Evolutionary conservation across 1,139 yeast genomes (phyloP).

Genomic region (Saccharomyces hybrid): DNA sequence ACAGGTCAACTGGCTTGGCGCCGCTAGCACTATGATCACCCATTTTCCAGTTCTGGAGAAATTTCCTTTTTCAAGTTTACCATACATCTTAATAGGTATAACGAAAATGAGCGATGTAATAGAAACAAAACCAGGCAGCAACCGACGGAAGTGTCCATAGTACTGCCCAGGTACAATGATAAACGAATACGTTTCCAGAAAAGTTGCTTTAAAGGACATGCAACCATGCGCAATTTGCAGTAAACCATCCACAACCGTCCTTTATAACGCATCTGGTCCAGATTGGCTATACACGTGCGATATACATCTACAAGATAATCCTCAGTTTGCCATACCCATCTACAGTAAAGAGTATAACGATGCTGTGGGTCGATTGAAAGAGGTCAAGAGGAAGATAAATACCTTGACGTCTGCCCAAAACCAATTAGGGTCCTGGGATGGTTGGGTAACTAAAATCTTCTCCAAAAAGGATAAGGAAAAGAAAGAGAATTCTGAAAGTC

Average conservation of each 20-base stretch:
- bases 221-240: slow-evolving; percentile 61
- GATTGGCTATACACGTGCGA: slow-evolving; percentile 70
- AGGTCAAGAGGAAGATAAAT: slow-evolving; percentile 39
- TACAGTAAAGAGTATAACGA: slow-evolving; percentile 42
- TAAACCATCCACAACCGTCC: slow-evolving; percentile 55
- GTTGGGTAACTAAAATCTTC: slow-evolving; percentile 30
- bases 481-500: slow-evolving; percentile 17
- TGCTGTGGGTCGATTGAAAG: slow-evolving; percentile 36
- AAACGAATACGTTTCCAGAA: slow-evolving; percentile 32
- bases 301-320: slow-evolving; percentile 50
- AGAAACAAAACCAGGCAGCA: background rate
- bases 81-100: background rate
- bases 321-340: slow-evolving; percentile 51
- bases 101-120: background rate
- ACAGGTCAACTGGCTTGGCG: background rate
- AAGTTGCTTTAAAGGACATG: slow-evolving; percentile 49
- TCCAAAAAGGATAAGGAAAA: slow-evolving; percentile 23
- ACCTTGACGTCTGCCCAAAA: slow-evolving; percentile 9
- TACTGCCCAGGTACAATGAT: slow-evolving; percentile 14
- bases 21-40: background rate
- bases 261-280: slow-evolving; percentile 37
- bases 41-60: background rate
- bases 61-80: background rate
- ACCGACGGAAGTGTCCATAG: background rate
- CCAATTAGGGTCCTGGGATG: slow-evolving; percentile 30